Percentiles rank a stretch among this genome's conserved stretches.
Conservation (phyloP, 352 stramenopile genomes). For the Phytopythium delawarense region DNA sequence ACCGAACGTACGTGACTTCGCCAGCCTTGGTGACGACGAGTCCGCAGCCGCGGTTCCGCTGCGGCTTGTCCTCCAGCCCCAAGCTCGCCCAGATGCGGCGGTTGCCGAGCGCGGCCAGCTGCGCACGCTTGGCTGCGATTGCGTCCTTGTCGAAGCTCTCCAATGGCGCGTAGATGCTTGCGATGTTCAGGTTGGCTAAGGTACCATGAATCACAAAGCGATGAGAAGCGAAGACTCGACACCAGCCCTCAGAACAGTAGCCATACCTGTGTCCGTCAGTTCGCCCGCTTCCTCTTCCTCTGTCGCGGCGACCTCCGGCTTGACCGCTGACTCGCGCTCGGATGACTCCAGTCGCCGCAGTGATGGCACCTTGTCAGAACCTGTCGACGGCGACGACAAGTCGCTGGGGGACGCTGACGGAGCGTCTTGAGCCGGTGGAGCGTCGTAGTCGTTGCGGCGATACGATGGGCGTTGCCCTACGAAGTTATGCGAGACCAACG, state of each 20-base stretch:
- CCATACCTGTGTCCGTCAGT: conserved; percentile 55
- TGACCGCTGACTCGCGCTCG: conserved; percentile 37
- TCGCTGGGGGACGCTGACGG: conserved; percentile 23
- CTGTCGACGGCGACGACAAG: conserved; percentile 6
- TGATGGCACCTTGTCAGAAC: conserved; percentile 37
- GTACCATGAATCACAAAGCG: neutral
- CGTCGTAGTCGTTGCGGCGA: conserved; percentile 77
- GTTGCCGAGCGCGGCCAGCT: conserved; percentile 69
- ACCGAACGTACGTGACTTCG: conserved; percentile 69
- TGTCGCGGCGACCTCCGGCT: conserved; percentile 20
- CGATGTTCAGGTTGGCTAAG: conserved; percentile 55
- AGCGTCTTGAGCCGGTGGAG: conserved; percentile 54
- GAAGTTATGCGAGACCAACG: neutral
- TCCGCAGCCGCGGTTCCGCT: conserved; percentile 45
- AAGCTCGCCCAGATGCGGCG: conserved; percentile 83
- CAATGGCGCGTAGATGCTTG: conserved; percentile 68
- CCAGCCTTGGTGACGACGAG: conserved; percentile 71
- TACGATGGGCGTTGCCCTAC: conserved; percentile 79
- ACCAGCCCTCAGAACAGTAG: neutral
- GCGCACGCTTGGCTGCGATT: conserved; percentile 74
- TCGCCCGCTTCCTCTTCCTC: conserved; percentile 75
- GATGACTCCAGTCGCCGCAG: conserved; percentile 38
- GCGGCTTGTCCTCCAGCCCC: conserved; percentile 73
- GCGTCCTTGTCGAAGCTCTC: conserved; percentile 78
- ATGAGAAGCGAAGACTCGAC: neutral